Conservation (phyloP, 306 rosid species). For the Hippophae rhamnoides region DNA sequence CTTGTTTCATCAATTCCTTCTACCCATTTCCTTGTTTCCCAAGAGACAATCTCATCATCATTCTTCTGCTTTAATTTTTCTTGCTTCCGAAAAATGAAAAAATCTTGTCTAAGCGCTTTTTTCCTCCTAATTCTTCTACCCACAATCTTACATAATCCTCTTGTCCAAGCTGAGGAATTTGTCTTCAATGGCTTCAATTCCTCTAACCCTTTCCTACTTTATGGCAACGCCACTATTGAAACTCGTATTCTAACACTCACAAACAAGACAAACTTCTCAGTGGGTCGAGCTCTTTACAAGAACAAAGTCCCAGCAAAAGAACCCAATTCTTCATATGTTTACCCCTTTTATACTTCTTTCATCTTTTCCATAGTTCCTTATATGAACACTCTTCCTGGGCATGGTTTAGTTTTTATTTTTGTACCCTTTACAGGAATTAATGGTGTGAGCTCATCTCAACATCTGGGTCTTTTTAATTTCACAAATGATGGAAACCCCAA, state of each 20-base stretch:
- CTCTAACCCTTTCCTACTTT: constrained; percentile 34
- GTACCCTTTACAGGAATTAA: constrained; percentile 42
- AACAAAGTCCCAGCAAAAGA: constrained; percentile 37
- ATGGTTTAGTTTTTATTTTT: constrained; percentile 71
- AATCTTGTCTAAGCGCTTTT: constrained; percentile 6
- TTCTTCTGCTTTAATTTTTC: not conserved
- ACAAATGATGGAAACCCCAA: constrained; percentile 32
- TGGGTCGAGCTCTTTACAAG: constrained; percentile 62
- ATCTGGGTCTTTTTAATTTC: constrained; percentile 60
- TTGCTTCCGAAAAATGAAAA: constrained; percentile 22
- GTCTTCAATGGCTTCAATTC: constrained; percentile 68
- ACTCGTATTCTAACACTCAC: constrained; percentile 55
- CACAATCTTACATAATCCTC: constrained; percentile 9
- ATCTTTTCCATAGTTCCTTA: constrained; percentile 61
- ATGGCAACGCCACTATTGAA: constrained; percentile 52
- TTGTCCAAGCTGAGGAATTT: constrained; percentile 40
- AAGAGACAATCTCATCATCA: not conserved
- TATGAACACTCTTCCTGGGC: constrained; percentile 47
- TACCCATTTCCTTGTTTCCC: not conserved
- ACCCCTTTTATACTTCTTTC: constrained; percentile 77
- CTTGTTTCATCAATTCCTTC: constrained; percentile 7
- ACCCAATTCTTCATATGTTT: constrained; percentile 34
- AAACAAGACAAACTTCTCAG: constrained; percentile 38
- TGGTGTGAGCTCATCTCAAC: constrained; percentile 45
- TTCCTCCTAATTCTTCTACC: constrained; percentile 13